A percentile compares a stretch with the other conserved stretches of the same genome.
Evolutionary conservation across 2,329 filamentous ascomycete genomes (phyloP).

Genomic region (Penicillium carneum): DNA sequence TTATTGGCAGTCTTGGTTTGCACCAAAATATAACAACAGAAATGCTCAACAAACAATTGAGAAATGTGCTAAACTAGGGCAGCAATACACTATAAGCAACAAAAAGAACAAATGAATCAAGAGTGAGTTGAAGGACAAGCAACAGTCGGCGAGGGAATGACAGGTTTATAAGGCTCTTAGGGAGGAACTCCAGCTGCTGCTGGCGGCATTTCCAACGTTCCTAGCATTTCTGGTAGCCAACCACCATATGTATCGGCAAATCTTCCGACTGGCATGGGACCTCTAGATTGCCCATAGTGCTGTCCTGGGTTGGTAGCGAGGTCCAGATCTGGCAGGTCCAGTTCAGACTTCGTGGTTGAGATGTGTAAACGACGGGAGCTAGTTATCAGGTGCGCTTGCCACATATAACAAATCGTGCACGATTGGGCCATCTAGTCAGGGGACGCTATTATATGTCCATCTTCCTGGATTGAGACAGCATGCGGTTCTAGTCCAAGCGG

Average conservation of each 20-base stretch:
- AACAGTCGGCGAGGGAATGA: background rate
- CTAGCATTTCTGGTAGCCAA: background rate
- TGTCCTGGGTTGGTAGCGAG: background rate
- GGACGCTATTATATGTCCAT: background rate
- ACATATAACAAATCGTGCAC: background rate
- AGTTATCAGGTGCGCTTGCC: background rate
- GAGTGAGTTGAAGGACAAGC: too few species aligned
- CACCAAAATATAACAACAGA: background rate
- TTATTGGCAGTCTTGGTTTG: background rate
- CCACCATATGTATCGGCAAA: background rate
- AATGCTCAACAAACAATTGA: background rate
- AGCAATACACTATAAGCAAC: background rate
- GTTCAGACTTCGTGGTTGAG: background rate
- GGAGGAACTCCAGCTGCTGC: background rate
- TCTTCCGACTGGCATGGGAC: too few species aligned
- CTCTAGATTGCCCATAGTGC: background rate
- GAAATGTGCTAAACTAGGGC: background rate
- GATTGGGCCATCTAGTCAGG: slow-evolving; percentile 6
- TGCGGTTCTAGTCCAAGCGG: background rate
- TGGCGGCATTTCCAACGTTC: background rate
- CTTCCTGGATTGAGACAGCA: background rate
- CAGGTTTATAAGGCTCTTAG: background rate
- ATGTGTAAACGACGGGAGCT: background rate
- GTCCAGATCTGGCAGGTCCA: background rate
- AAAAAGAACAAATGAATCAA: background rate